Evolutionary conservation across 2,329 filamentous ascomycete species (phyloP).

Genomic region (Exophiala sp.): DNA sequence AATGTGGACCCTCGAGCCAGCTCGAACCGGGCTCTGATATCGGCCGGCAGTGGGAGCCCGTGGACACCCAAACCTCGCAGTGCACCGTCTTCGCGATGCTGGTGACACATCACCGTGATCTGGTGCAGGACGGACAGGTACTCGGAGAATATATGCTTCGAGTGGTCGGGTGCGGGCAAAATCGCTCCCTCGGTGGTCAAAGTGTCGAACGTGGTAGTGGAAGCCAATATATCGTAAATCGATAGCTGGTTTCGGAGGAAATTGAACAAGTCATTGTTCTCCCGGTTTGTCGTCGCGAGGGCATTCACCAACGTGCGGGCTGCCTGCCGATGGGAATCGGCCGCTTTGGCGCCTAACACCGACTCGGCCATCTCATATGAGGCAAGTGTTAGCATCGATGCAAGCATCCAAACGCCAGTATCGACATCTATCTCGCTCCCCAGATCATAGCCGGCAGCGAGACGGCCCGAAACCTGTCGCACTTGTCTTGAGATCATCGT

Average conservation of each 20-base stretch:
- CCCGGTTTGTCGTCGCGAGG: conserved; percentile 21
- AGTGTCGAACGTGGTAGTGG: conserved; percentile 17
- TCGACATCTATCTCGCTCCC: conserved; percentile 19
- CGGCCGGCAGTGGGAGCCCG: conserved; percentile 9
- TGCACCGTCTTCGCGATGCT: conserved; percentile 1
- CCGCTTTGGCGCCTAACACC: conserved; percentile 14
- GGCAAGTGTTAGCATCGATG: conserved; percentile 22
- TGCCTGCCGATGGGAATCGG: conserved; percentile 21
- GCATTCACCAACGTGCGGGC: conserved; percentile 21
- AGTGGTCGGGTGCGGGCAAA: conserved; percentile 17
- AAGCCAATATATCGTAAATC: conserved; percentile 23
- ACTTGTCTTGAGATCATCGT: conserved; percentile 21
- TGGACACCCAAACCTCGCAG: not conserved
- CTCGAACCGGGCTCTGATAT: conserved; percentile 15
- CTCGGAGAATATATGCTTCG: conserved; percentile 22
- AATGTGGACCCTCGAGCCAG: conserved; percentile 22
- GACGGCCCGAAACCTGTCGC: conserved; percentile 14
- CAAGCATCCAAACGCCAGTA: conserved; percentile 24
- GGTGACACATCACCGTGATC: conserved; percentile 14
- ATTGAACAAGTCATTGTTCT: conserved; percentile 20
- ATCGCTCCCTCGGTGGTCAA: conserved; percentile 17
- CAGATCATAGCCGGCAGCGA: conserved; percentile 19
- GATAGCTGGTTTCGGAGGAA: conserved; percentile 23
- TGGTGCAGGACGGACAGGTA: conserved; percentile 18
- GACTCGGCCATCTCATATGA: conserved; percentile 24